Evolutionary conservation across 2,329 filamentous ascomycete species (phyloP).

Genomic region (Magnaporthiopsis incrustans): DNA sequence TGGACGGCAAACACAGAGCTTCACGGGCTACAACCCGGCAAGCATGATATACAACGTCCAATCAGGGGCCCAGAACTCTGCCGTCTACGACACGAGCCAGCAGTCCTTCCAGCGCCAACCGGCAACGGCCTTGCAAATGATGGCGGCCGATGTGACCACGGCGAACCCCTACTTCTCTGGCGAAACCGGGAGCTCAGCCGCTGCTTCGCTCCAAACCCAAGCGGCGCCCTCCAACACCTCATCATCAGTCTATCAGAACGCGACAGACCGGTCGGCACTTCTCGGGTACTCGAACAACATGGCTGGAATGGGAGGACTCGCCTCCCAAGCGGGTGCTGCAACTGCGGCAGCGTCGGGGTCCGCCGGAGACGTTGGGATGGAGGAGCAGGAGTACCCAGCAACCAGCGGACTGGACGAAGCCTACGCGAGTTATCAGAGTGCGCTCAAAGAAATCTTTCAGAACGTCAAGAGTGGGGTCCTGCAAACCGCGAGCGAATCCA

Average conservation of each 20-base stretch:
- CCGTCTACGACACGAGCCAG: constrained; percentile 68
- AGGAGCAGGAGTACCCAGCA: constrained; percentile 50
- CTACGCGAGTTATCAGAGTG: constrained; percentile 57
- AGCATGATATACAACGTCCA: constrained; percentile 78
- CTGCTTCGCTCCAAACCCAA: constrained; percentile 44
- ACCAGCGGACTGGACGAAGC: constrained; percentile 55
- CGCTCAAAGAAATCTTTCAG: constrained; percentile 61
- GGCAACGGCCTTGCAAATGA: constrained; percentile 63
- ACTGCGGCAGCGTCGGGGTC: constrained; percentile 8
- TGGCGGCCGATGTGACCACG: constrained; percentile 55
- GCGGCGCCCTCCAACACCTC: constrained; percentile 39
- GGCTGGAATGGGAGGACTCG: constrained; percentile 36
- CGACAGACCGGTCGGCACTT: constrained; percentile 43
- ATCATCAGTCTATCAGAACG: constrained; percentile 58
- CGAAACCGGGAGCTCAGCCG: constrained; percentile 54
- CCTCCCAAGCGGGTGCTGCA: constrained; percentile 23
- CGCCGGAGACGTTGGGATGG: constrained; percentile 39
- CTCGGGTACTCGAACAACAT: constrained; percentile 42
- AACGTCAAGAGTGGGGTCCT: constrained; percentile 51
- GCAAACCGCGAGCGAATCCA: constrained; percentile 41
- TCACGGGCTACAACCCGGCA: constrained; percentile 52
- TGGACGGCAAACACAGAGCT: constrained; percentile 46
- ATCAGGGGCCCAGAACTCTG: constrained; percentile 46
- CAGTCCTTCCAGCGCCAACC: constrained; percentile 70
- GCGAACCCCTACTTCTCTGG: constrained; percentile 64